phyloP scores from a whole-genome alignment of 768 basidiomycete species.

The Lactarius hengduanensis region DNA sequence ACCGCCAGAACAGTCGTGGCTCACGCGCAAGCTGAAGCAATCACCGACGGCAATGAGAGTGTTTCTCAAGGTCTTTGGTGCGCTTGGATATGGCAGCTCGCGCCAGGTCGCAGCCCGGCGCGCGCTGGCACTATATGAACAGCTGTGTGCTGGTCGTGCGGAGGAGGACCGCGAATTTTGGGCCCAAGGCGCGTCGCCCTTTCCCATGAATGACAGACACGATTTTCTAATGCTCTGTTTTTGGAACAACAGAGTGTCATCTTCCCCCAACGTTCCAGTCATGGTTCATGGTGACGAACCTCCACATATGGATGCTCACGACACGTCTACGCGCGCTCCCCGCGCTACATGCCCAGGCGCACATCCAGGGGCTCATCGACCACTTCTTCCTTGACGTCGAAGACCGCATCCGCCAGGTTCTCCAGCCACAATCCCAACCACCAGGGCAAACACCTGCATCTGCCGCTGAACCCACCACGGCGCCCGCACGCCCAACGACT shows the following conservation, averaged over 20 bases:
- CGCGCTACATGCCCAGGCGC: conserved; percentile 56
- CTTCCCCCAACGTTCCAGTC: conserved; percentile 94
- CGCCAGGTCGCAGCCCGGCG: conserved; percentile 27
- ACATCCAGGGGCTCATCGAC: conserved; percentile 82
- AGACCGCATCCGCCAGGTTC: conserved; percentile 77
- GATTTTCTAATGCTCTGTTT: background rate
- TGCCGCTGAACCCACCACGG: conserved; percentile 33
- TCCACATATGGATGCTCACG: conserved; percentile 89
- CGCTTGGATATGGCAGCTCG: conserved; percentile 25
- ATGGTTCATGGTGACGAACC: conserved; percentile 91
- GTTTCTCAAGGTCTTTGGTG: conserved; percentile 26
- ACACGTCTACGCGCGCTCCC: conserved; percentile 86
- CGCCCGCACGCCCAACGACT: conserved; percentile 27
- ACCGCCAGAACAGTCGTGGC: conserved; percentile 26
- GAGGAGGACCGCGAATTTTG: conserved; percentile 29
- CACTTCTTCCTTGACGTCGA: conserved; percentile 96
- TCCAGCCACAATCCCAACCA: conserved; percentile 35
- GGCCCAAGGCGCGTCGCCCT: conserved; percentile 15
- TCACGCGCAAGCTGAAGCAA: conserved; percentile 27
- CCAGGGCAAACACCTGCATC: conserved; percentile 29
- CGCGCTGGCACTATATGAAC: conserved; percentile 24
- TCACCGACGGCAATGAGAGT: conserved; percentile 24
- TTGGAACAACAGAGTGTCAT: conserved; percentile 58
- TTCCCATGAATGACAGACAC: background rate
- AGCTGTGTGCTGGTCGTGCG: conserved; percentile 24